These are phyloP conservation scores for Fagus sylvatica DNA, from an alignment of 306 rosid species.

Conservation along the genomic window DNA sequence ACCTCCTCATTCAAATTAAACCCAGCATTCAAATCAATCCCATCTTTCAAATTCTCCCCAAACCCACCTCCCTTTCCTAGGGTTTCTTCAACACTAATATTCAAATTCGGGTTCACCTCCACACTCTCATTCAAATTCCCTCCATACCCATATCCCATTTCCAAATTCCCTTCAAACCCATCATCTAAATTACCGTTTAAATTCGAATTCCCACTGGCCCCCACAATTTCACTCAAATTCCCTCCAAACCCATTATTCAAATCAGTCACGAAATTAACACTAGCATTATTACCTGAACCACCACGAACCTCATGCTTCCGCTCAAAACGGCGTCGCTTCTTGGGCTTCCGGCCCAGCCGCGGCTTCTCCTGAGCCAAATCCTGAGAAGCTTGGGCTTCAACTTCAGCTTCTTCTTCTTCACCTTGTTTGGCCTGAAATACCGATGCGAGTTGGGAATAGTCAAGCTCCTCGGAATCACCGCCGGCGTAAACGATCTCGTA, in stretches of 20 bases:
- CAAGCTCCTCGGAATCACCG: slow-evolving; percentile 73
- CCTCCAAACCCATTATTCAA: slow-evolving; percentile 31
- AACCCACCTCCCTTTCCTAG: slow-evolving; percentile 19
- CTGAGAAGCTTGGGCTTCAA: not conserved
- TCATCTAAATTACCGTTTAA: slow-evolving; percentile 28
- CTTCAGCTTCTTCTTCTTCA: no score
- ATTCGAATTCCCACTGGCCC: slow-evolving; percentile 30
- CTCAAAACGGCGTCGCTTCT: slow-evolving; percentile 60
- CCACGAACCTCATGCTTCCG: slow-evolving; percentile 22
- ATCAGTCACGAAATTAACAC: slow-evolving; percentile 35
- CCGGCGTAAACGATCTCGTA: slow-evolving; percentile 58
- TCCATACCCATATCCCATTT: slow-evolving; percentile 36
- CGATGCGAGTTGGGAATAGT: slow-evolving; percentile 43
- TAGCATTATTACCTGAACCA: slow-evolving; percentile 56
- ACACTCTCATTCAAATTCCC: slow-evolving; percentile 27
- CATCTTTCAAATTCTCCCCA: slow-evolving; percentile 46
- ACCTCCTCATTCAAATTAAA: slow-evolving; percentile 52
- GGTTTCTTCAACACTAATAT: slow-evolving; percentile 32
- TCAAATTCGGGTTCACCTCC: slow-evolving; percentile 30
- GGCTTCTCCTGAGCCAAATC: slow-evolving; percentile 20
- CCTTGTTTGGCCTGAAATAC: slow-evolving; percentile 36
- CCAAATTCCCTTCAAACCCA: slow-evolving; percentile 26
- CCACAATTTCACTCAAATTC: slow-evolving; percentile 28
- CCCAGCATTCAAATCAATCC: slow-evolving; percentile 74
- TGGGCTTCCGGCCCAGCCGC: slow-evolving; percentile 63